phyloP scores from a whole-genome alignment of 352 stramenopile species.

The Pythium insidiosum region DNA sequence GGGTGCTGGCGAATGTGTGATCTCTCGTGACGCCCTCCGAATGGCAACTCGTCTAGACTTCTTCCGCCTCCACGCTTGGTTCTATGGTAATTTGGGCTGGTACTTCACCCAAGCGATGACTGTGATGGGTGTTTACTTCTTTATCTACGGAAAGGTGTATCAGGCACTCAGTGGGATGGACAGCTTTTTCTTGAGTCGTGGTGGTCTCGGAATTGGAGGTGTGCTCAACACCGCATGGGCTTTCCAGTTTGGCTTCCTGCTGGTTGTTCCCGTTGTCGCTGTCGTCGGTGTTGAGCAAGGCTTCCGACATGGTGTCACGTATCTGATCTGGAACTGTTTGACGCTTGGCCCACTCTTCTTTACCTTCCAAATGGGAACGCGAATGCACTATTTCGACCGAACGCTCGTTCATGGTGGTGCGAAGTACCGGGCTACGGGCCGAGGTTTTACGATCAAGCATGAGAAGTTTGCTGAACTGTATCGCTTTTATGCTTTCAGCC shows the following conservation, averaged over 20 bases:
- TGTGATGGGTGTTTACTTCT: conserved; percentile 94
- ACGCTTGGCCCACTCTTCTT: conserved; percentile 97
- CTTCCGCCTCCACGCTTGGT: conserved; percentile 95
- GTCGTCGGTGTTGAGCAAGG: conserved; percentile 97
- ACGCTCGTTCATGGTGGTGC: conserved; percentile 95
- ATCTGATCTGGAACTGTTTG: conserved; percentile 91
- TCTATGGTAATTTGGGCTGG: conserved; percentile 97
- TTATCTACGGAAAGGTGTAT: conserved; percentile 96
- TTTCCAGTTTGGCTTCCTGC: conserved; percentile 92
- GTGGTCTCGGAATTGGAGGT: conserved; percentile 89
- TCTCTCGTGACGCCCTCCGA: conserved; percentile 93
- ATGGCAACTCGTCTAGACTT: conserved; percentile 95
- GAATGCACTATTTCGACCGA: conserved; percentile 97
- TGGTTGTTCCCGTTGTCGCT: conserved; percentile 96
- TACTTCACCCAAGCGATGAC: conserved; percentile 98
- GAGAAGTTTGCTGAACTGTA: conserved; percentile 95
- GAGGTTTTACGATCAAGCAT: conserved; percentile 98
- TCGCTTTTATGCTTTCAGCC: conserved; percentile 95
- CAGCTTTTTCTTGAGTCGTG: conserved; percentile 83
- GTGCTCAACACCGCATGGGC: conserved; percentile 94
- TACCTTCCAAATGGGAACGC: conserved; percentile 98
- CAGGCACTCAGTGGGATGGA: conserved; percentile 91
- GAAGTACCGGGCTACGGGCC: conserved; percentile 96
- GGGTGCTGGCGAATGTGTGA: conserved; percentile 94
- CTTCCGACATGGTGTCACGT: conserved; percentile 88